Percentiles rank a stretch among this genome's conserved stretches.
phyloP scores from a whole-genome alignment of 768 basidiomycete genomes.

The Trametes villosa region DNA sequence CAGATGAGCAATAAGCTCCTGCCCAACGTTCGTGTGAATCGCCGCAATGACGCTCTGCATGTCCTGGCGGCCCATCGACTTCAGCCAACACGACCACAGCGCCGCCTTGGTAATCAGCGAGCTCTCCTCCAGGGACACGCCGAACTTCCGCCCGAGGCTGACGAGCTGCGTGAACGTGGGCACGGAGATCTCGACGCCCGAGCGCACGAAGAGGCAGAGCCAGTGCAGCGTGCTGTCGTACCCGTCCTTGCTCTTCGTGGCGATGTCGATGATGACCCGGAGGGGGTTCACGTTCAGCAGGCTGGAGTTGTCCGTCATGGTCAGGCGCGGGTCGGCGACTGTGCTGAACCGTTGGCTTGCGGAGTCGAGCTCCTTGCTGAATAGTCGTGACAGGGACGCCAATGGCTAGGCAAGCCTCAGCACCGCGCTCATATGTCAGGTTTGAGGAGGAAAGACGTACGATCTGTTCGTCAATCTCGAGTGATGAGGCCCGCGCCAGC shows the following conservation, averaged over 20 bases:
- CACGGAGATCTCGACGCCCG: slow-evolving; percentile 67
- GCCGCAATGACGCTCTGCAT: slow-evolving; percentile 54
- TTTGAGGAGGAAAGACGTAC: slow-evolving; percentile 6
- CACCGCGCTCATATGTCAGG: slow-evolving; percentile 3
- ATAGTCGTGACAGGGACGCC: slow-evolving; percentile 57
- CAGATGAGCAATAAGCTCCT: slow-evolving; percentile 44
- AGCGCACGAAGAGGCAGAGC: slow-evolving; percentile 63
- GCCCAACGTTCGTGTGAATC: slow-evolving; percentile 50
- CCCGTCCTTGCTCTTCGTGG: slow-evolving; percentile 46
- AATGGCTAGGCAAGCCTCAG: slow-evolving; percentile 44
- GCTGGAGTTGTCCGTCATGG: slow-evolving; percentile 36
- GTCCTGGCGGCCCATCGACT: slow-evolving; percentile 60
- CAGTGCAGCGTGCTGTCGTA: slow-evolving; percentile 56
- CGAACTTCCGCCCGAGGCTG: slow-evolving; percentile 42
- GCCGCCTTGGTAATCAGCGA: slow-evolving; percentile 57
- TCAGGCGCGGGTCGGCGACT: slow-evolving; percentile 37
- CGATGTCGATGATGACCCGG: slow-evolving; percentile 50
- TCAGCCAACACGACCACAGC: slow-evolving; percentile 63
- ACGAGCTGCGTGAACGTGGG: slow-evolving; percentile 54
- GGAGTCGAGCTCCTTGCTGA: slow-evolving; percentile 55
- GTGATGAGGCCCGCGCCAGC: slow-evolving; percentile 51
- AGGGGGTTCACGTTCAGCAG: slow-evolving; percentile 54
- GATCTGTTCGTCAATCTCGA: slow-evolving; percentile 46
- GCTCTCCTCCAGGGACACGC: slow-evolving; percentile 48
- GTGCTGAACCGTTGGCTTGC: slow-evolving; percentile 43